Base-by-base conservation (phyloP, 495 filamentous ascomycete genomes). In the Chaetomidium leptoderma region DNA sequence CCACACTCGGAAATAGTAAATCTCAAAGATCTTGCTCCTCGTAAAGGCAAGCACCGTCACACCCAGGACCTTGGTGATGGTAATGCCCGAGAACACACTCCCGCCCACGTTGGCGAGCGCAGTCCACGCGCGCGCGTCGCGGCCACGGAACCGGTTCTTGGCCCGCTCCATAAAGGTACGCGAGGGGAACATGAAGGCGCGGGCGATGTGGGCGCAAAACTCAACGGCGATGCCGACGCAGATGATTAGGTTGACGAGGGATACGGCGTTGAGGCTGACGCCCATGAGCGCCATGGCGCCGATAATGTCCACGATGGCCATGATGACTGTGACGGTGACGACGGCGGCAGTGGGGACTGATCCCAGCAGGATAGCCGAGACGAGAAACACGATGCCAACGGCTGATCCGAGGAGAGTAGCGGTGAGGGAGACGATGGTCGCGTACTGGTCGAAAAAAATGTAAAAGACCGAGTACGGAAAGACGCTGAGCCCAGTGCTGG, bases 1-100 rank as follows among this genome's bases (percentile, higher is more conserved):
- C 93, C 93, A 99, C 35, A 99, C 87, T 8, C 93, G 78, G 76
- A 99, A 99, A 70, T 97, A 99, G 72, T 97, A 99, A 53, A 97
- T 89, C 77, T 97, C 95, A 67, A 99, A 99, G 69, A 99, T 97
- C 82, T 97, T 97, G 72, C 90, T 95, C 24, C 89, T 75, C 8
- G 93, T 99, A 61, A 95, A 97, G 0, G 92, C 93, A 14, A 99
- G 78, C 39, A 99, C 93, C 47, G 80, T 86, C 3, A 99, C 95
- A 1, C 93, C 93, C 9, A 99, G 73, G 2, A 97, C 74, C 70
- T 99, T 99, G 21, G 93, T 99, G 26, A 99, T 74, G 0, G 91
- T 97, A 67, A 99, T 99, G 0, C 93, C 93, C 47, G 87, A 92
- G 68, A 99, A 93, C 13, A 99, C 95, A 30, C 86, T 91, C 0